Base-by-base conservation (phyloP, 2,329 filamentous ascomycete species). In the Gnomoniopsis smithogilvyi region DNA sequence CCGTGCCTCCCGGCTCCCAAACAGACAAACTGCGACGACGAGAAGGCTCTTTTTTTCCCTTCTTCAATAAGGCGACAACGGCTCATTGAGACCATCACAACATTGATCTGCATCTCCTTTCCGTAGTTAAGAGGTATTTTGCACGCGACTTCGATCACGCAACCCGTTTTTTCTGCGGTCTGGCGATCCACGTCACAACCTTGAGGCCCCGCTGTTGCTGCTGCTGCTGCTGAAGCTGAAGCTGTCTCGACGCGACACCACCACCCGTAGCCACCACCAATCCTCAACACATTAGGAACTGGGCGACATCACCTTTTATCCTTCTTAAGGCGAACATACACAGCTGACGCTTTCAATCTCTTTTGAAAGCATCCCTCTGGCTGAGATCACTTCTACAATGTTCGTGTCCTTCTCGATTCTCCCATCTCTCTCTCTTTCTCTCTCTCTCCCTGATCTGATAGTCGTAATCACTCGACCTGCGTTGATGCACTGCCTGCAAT, bases 351-450 rank as follows among this genome's bases (percentile, higher is more conserved):
- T 60, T 64, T 60, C 58, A 61, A n/a, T n/a, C 45, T 54, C 38
- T 41, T 46, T 54, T 56, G 47, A 56, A 59, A 60, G 58, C 59
- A 51, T n/a, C 36, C 46, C 26, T 51, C 62, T 49, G 56, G 62
- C 62, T 62, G 58, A 62, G 62, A 62, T 64, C 63, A 64, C 63
- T 64, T 64, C 63, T 63, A 57, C 57, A 58, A 34, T 30, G 61
- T 61, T 58, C 26, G 61, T 62, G 8, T 36, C 33, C 22, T 22
- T 45, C 43, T 19, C 56, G 51, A 22, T 30, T 24, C 47, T 14
- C 49, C 41, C 33, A 33, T 19, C 36, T 56, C 47, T 51, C 57
- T 50, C 38, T 50, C 54, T 49, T n/a, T n/a, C n/a, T n/a, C n/a
- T n/a, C n/a, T n/a, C n/a, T 51, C 36, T 51, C 48, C 14, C 21